Evolutionary conservation across 352 stramenopile genomes (phyloP), one percentile per base, ranked within the genome.

Genomic region (Albugo laibachii): DNA sequence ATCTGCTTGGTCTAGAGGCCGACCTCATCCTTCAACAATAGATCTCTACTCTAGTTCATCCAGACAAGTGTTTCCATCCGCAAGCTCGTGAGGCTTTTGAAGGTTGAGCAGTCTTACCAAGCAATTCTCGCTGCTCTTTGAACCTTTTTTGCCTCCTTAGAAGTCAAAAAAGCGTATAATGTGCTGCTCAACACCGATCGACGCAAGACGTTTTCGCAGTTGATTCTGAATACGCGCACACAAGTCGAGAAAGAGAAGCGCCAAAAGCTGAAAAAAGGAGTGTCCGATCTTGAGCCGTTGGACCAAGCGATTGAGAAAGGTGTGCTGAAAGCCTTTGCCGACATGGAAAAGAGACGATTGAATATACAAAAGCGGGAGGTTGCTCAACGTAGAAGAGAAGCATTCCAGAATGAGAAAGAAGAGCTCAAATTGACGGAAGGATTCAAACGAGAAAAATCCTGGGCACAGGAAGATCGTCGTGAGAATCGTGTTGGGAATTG

Each of bases 21-120:
- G 16, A 53, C 6, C 11, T 45, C 14, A 16, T 50, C 5, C 13
- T 11, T 47, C 19, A 27, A 47, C 36, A 10, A 47, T 40, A 36
- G 78, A 79, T 93, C 49, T 88, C 80, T 37, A 78, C 73, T 14
- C 66, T 91, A 54, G 72, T 93, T n/a, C 80, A 93, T 55, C 80
- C 80, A 0, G 80, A 93, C 54, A 92, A 92, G 44, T 86, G 57
- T 45, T 68, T 63, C 15, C 50, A 89, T 44, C 62, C 66, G 2
- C 65, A 65, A 13, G 79, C 80, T 15, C 74, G 80, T 10, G 78
- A 93, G 42, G 78, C 80, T 1, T 93, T 92, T 54, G 80, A 93
- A 76, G 78, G 75, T 85, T 31, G 27, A 31, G 31, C 14, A 49
- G 49, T 39, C 44, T 24, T 46, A 35, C 51, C 27, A 24, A 13